Base-by-base conservation (phyloP, 169 alveolate species). In the Eimeria falciformis region DNA sequence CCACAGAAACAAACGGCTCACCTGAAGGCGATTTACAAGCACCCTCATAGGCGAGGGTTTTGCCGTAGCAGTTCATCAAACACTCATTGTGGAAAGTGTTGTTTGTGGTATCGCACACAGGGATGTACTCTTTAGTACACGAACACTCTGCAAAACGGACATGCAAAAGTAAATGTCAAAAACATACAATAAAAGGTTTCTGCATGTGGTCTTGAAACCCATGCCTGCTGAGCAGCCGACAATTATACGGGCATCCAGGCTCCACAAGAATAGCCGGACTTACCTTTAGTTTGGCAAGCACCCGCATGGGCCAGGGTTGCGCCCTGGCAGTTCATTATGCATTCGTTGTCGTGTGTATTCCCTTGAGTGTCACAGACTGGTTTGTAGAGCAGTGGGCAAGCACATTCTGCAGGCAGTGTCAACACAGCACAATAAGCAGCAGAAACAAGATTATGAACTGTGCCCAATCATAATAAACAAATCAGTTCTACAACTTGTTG, bases 341-440 rank as follows among this genome's bases (percentile, higher is more conserved):
- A 89, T 1, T 37, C 23, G 73, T 37, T 89, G 12, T 12, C 37
- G 29, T 89, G 85, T 12, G 93, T 89, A 29, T 23, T 68, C 62
- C 93, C 93, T 27, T 77, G 84, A 1, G 82, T 75, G 37, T 83
- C 93, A 73, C 93, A 89, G 21, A 77, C 93, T 11, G 56, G 90
- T 29, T 82, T 47, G 84, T 56, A 45, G 18, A 21, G 53, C 45
- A 23, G 37, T 2, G 93, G 89, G 73, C 93, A 89, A 75, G 2
- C 62, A 73, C 93, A 89, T 12, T 45, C 75, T 81, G 89, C 75
- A 37, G 2, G n/a, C n/a, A n/a, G n/a, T n/a, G n/a, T n/a, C n/a
- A n/a, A n/a, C n/a, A n/a, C n/a, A n/a, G n/a, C n/a, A n/a, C n/a
- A n/a, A n/a, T n/a, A n/a, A n/a, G n/a, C n/a, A n/a, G n/a, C n/a